phyloP scores from a whole-genome alignment of 768 basidiomycete species.

The Leccinum subtestaceum region DNA sequence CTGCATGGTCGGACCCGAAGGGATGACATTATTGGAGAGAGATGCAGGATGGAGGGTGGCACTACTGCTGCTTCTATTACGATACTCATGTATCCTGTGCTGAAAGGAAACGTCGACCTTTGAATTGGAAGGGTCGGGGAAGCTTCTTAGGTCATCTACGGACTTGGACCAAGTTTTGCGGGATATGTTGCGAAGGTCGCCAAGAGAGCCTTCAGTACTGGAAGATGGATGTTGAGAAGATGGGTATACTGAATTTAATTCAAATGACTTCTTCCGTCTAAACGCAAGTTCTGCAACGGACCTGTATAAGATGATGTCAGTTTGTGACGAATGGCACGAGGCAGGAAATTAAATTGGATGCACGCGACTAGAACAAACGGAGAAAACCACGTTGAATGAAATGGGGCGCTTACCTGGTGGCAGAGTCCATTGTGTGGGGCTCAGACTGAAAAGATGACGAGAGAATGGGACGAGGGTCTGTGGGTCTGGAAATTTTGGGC shows the following conservation, averaged over 20 bases:
- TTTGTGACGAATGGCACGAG: not conserved
- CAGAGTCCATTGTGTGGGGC: slow-evolving; percentile 41
- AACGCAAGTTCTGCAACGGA: slow-evolving; percentile 64
- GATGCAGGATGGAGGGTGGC: slow-evolving; percentile 46
- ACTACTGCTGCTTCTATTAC: slow-evolving; percentile 55
- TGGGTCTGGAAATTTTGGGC: slow-evolving; percentile 81
- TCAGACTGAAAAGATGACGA: slow-evolving; percentile 40
- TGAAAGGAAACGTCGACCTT: slow-evolving; percentile 52
- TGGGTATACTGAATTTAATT: slow-evolving; percentile 35
- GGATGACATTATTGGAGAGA: slow-evolving; percentile 24
- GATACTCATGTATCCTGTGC: slow-evolving; percentile 62
- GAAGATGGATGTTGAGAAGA: slow-evolving; percentile 31
- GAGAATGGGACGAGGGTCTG: slow-evolving; percentile 76
- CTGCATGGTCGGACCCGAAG: slow-evolving; percentile 35
- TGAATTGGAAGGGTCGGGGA: slow-evolving; percentile 36
- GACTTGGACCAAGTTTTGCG: slow-evolving; percentile 77
- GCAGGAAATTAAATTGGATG: slow-evolving; percentile 7
- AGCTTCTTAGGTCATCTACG: slow-evolving; percentile 71
- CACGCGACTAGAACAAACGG: slow-evolving; percentile 7
- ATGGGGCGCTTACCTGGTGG: slow-evolving; percentile 48
- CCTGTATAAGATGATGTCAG: slow-evolving; percentile 38
- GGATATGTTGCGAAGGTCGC: slow-evolving; percentile 69
- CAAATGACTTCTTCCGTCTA: slow-evolving; percentile 43
- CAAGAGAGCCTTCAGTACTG: slow-evolving; percentile 40
- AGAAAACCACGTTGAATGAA: not conserved